phyloP scores from a whole-genome alignment of 345 rosid genomes.

The Linum usitatissimum region DNA sequence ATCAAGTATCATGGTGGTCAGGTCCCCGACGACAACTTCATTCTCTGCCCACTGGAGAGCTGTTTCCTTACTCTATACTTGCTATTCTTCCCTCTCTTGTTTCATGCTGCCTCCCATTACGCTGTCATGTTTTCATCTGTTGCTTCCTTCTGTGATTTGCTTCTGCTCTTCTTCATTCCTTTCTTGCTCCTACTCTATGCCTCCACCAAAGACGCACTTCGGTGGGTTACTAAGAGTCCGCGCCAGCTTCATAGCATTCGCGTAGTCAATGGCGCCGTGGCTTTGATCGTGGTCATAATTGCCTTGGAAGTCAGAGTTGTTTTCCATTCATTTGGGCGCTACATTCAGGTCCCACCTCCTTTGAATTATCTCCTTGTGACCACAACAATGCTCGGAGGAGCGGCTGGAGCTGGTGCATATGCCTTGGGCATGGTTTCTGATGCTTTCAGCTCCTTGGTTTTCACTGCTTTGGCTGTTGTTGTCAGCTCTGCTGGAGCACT shows the following conservation, averaged over 20 bases:
- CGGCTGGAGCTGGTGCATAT: conserved; percentile 77
- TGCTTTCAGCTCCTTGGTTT: conserved; percentile 60
- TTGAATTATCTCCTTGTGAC: conserved; percentile 83
- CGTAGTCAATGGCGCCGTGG: conserved; percentile 74
- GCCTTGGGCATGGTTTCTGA: conserved; percentile 82
- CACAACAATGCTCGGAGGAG: conserved; percentile 81
- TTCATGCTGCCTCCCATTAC: conserved; percentile 84
- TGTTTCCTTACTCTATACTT: conserved; percentile 73
- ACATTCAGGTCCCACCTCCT: conserved; percentile 92
- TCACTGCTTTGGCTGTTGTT: conserved; percentile 68
- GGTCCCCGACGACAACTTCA: conserved; percentile 70
- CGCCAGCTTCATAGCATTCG: conserved; percentile 72
- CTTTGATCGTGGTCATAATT: conserved; percentile 71
- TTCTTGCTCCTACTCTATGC: conserved; percentile 86
- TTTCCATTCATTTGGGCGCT: conserved; percentile 87
- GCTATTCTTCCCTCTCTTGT: conserved; percentile 66
- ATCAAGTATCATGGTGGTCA: conserved; percentile 89
- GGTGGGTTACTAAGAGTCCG: conserved; percentile 82
- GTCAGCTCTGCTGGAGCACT: conserved; percentile 92
- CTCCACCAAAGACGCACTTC: conserved; percentile 80
- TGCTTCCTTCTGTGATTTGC: conserved; percentile 59
- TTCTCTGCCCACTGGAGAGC: conserved; percentile 69
- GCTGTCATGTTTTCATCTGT: conserved; percentile 60
- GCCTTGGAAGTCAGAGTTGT: conserved; percentile 93
- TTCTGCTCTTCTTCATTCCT: conserved; percentile 80